Percentiles rank a stretch among this genome's conserved stretches.
These are phyloP conservation scores for Aspergillus homomorphus DNA, from an alignment of 495 filamentous ascomycete species.

Conservation along the genomic window DNA sequence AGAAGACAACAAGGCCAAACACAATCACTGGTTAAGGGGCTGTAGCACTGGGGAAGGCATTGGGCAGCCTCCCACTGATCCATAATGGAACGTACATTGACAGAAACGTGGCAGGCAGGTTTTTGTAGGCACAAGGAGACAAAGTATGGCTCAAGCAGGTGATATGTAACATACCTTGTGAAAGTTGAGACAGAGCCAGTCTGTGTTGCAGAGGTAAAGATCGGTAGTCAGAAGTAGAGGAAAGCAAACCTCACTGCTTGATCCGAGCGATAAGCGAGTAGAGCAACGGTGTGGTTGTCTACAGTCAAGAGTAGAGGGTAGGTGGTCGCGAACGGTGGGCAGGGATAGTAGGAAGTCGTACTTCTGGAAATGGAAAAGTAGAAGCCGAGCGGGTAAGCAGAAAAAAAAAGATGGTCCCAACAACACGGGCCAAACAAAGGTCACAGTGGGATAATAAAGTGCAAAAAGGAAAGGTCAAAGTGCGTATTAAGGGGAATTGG, in stretches of 20 bases:
- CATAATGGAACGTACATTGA: background rate
- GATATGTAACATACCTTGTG: conserved; percentile 20
- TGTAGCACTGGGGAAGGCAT: conserved; percentile 9
- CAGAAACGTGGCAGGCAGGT: conserved; percentile 10
- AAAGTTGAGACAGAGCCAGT: conserved; percentile 15
- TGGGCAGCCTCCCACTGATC: background rate
- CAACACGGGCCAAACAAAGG: conserved; percentile 12
- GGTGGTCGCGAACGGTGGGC: conserved; percentile 31
- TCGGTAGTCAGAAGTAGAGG: background rate
- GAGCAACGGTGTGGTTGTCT: conserved; percentile 5
- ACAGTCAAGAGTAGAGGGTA: conserved; percentile 10
- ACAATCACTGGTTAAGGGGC: conserved; percentile 10
- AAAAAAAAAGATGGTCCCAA: conserved; percentile 17
- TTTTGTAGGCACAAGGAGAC: conserved; percentile 8
- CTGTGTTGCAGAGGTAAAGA: background rate
- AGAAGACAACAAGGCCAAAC: conserved; percentile 3
- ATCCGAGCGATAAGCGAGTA: background rate
- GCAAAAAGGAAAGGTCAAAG: background rate
- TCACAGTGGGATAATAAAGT: conserved; percentile 2
- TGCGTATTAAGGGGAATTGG: background rate
- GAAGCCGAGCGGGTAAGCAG: conserved; percentile 22
- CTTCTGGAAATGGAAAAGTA: conserved; percentile 30
- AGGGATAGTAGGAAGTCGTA: conserved; percentile 30
- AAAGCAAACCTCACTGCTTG: background rate
- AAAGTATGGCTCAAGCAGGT: conserved; percentile 11